Evolutionary conservation across 2,329 filamentous ascomycete species (phyloP), one percentile per base, ranked within the genome.

Genomic region (Ceratocystis cacaofunesta): DNA sequence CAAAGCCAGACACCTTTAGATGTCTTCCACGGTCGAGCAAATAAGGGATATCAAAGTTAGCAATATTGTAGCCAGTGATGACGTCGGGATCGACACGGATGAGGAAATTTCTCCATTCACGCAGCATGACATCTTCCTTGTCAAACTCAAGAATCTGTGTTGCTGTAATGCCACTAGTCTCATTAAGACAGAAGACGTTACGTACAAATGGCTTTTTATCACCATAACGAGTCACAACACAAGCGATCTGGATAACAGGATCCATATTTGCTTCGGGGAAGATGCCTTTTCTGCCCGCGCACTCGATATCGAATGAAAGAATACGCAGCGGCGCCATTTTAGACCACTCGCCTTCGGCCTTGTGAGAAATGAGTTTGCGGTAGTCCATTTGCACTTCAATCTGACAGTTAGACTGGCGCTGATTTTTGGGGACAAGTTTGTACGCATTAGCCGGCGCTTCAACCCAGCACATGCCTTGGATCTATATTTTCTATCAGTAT

Each of bases 1-100:
- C 88, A 70, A 99, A 99, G 0, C 82, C 83, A 1, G 74, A 75
- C 46, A 90, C 84, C 71, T 94, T 95, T 32, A 99, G 79, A 72
- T 95, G 86, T 69, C 82, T 89, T 8, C 92, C 94, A 58, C 94
- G 85, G 65, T 96, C 89, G 10, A 99, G 80, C 0, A 99, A 82
- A 73, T 99, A 99, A 0, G 92, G 92, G 69, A 99, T 97, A 78
- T 99, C 94, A 76, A 99, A 99, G 77, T 99, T 99, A 73, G 89
- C 80, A 76, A 95, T 99, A 75, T 99, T 99, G 85, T 99, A 99
- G 58, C 94, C 94, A 65, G 95, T 99, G 72, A 99, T 96, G 69
- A 99, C 89, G 76, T 99, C 94, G 0, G 94, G 92, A 70, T 99
- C 94, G 0, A 94, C 90, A 71, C 90, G 85, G 70, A 95, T 82